Percentiles rank a stretch among this genome's conserved stretches.
phyloP scores from a whole-genome alignment of 805 yeast genomes.

The Blastobotrys peoriensis region DNA sequence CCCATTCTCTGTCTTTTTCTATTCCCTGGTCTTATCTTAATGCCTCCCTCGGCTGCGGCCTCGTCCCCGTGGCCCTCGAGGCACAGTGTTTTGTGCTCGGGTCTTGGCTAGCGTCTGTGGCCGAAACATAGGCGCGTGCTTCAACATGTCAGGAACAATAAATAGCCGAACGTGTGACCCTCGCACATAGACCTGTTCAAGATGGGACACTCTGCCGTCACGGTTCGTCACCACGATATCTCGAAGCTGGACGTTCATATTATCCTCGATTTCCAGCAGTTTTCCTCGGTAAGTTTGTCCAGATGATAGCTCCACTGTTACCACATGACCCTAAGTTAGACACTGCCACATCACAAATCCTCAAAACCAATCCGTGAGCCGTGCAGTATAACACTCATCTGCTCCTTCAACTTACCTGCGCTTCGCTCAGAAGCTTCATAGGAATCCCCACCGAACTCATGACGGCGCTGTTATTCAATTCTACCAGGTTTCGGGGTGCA shows the following conservation, averaged over 20 bases:
- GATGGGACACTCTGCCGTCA: slow-evolving; percentile 67
- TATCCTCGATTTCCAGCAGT: slow-evolving; percentile 76
- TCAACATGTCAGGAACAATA: slow-evolving; percentile 80
- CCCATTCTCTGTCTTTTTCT: too few species aligned
- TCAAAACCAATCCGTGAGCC: neutral
- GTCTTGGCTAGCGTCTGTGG: slow-evolving; percentile 28
- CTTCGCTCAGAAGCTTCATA: slow-evolving; percentile 77
- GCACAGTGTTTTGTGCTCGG: slow-evolving; percentile 15
- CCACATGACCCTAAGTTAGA: slow-evolving; percentile 61
- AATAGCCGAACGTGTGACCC: slow-evolving; percentile 86
- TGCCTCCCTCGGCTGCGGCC: slow-evolving; percentile 20
- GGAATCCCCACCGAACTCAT: slow-evolving; percentile 74
- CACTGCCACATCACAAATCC: neutral
- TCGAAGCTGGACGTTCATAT: slow-evolving; percentile 82
- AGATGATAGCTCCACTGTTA: slow-evolving; percentile 73
- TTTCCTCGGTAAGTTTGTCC: slow-evolving; percentile 90
- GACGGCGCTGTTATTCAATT: neutral
- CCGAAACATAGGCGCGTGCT: slow-evolving; percentile 83
- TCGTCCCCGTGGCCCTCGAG: slow-evolving; percentile 18
- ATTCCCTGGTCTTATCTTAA: too few species aligned
- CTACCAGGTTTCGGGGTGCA: too few species aligned
- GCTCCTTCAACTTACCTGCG: slow-evolving; percentile 50
- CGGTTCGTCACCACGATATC: slow-evolving; percentile 76
- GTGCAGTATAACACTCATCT: neutral
- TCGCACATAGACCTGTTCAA: slow-evolving; percentile 82